These are phyloP conservation scores for Ogataea nitratoaversa DNA, from an alignment of 805 yeast genomes.

Conservation along the genomic window DNA sequence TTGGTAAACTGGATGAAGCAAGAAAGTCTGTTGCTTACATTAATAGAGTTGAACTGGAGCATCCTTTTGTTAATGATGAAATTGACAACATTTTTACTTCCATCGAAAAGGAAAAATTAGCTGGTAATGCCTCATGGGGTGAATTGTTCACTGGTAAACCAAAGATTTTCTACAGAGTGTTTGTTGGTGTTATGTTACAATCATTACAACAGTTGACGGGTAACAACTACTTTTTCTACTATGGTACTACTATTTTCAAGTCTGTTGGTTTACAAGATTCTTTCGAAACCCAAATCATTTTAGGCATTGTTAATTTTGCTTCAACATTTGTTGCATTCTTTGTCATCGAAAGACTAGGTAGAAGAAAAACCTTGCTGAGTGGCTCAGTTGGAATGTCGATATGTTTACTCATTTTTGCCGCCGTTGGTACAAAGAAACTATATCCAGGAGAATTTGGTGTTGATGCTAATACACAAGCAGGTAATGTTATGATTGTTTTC, in stretches of 20 bases:
- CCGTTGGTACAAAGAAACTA: conserved; percentile 52
- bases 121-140: conserved; percentile 63
- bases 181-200: conserved; percentile 58
- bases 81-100: conserved; percentile 53
- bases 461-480: conserved; percentile 46
- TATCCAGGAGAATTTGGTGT: conserved; percentile 37
- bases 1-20: conserved; percentile 49
- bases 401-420: conserved; percentile 57
- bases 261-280: conserved; percentile 56
- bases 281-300: conserved; percentile 53
- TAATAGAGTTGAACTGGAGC: conserved; percentile 51
- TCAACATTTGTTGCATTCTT: conserved; percentile 51
- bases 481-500: conserved; percentile 58
- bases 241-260: conserved; percentile 58
- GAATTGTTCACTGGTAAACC: conserved; percentile 64
- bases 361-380: conserved; percentile 44
- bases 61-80: conserved; percentile 51
- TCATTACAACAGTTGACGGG: conserved; percentile 61
- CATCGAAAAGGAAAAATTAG: conserved; percentile 55
- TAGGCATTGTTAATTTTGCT: conserved; percentile 53
- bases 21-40: conserved; percentile 50
- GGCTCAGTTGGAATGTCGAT: conserved; percentile 53
- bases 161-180: conserved; percentile 49
- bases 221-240: conserved; percentile 62
- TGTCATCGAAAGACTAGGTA: conserved; percentile 51